These are phyloP conservation scores for Pseudozyma thailandica DNA, from an alignment of 1,284 basidiomycete species.

Conservation along the genomic window DNA sequence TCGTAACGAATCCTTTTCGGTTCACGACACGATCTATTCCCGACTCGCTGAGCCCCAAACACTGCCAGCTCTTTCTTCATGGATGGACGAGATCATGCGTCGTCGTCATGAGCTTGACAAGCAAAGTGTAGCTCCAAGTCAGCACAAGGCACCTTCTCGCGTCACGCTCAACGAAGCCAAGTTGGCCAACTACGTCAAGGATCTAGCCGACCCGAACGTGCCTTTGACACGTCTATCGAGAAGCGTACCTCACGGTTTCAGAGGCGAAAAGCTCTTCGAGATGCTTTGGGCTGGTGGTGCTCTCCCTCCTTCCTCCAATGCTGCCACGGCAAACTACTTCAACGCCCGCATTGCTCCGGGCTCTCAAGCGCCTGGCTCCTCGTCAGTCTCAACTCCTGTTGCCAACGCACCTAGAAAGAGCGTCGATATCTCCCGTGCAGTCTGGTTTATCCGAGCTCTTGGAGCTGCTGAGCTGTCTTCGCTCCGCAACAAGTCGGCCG, in stretches of 20 bases:
- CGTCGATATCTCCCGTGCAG: slow-evolving; percentile 84
- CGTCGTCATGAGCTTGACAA: slow-evolving; percentile 38
- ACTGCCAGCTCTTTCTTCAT: slow-evolving; percentile 32
- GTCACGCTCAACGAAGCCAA: slow-evolving; percentile 91
- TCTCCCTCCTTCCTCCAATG: slow-evolving; percentile 17
- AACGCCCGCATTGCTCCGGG: slow-evolving; percentile 10
- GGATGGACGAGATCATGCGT: slow-evolving; percentile 51
- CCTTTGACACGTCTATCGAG: slow-evolving; percentile 87
- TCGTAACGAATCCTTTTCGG: slow-evolving; percentile 72
- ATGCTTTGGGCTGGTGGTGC: slow-evolving; percentile 75
- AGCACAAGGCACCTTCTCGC: slow-evolving; percentile 68
- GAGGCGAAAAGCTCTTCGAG: slow-evolving; percentile 89
- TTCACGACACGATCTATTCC: slow-evolving; percentile 72
- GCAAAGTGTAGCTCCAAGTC: slow-evolving; percentile 19
- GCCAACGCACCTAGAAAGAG: slow-evolving; percentile 73
- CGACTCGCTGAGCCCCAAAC: slow-evolving; percentile 68
- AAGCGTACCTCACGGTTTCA: slow-evolving; percentile 90
- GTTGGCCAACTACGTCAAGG: slow-evolving; percentile 86
- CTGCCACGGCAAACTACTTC: slow-evolving; percentile 13
- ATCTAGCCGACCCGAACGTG: slow-evolving; percentile 87
- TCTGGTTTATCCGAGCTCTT: slow-evolving; percentile 94
- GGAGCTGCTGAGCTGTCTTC: slow-evolving; percentile 87
- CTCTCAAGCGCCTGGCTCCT: slow-evolving; percentile 1
- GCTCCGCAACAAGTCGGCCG: slow-evolving; percentile 43
- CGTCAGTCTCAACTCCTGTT: slow-evolving; percentile 5